Conservation (phyloP, 345 rosid species). For the Citrus sp. region DNA sequence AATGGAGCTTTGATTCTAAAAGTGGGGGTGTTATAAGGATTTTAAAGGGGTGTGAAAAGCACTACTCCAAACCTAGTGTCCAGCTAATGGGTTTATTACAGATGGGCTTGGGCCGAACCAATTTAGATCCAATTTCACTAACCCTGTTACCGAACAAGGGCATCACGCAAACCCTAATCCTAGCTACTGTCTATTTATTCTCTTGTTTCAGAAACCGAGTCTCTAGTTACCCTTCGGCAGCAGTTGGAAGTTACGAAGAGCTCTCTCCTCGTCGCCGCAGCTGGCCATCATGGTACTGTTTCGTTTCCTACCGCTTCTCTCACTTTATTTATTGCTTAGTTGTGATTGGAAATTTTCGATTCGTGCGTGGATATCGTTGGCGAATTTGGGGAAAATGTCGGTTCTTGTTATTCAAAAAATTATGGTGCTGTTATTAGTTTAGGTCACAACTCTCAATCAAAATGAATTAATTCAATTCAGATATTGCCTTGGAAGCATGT, state of each 20-base stretch:
- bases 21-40: too few relatives aligned
- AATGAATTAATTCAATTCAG: background rate
- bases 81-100: background rate
- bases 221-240: background rate
- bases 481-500: background rate
- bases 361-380: too few relatives aligned
- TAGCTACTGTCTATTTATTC: background rate
- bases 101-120: background rate
- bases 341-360: too few relatives aligned
- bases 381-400: background rate
- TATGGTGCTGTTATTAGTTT: background rate
- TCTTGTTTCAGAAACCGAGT: too few relatives aligned
- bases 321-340: background rate
- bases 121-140: background rate
- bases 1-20: too few relatives aligned
- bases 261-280: background rate
- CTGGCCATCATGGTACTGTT: too few relatives aligned
- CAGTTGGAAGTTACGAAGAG: too few relatives aligned
- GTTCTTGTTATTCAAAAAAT: background rate
- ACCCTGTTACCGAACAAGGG: background rate
- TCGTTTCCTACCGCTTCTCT: background rate
- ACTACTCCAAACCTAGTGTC: too few relatives aligned
- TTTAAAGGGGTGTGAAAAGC: too few relatives aligned
- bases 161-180: background rate
- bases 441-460: background rate